Evolutionary conservation across 148 eudicot species (phyloP).

Genomic region (Rhododendron williamsianum): DNA sequence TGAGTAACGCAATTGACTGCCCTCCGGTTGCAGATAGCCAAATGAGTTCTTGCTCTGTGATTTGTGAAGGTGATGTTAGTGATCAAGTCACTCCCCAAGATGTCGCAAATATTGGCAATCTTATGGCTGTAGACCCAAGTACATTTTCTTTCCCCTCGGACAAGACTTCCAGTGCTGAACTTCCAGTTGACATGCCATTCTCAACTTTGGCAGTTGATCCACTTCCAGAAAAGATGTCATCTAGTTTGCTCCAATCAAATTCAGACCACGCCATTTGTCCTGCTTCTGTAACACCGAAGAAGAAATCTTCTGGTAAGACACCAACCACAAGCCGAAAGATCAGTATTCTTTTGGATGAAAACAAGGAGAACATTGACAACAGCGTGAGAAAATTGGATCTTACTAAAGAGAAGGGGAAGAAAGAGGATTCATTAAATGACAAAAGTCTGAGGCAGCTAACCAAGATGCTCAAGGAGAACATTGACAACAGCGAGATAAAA

Average conservation of each 20-base stretch:
- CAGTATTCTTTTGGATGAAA: slow-evolving; percentile 20
- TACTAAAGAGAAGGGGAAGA: slow-evolving; percentile 16
- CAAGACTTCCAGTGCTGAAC: not conserved
- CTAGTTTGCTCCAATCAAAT: not conserved
- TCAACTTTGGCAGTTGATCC: slow-evolving; percentile 6
- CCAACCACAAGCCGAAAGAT: slow-evolving; percentile 22
- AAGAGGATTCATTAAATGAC: slow-evolving; percentile 11
- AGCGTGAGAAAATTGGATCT: slow-evolving; percentile 15
- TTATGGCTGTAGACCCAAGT: not conserved
- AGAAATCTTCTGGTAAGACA: slow-evolving; percentile 25
- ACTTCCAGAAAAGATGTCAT: slow-evolving; percentile 8
- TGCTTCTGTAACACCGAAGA: not conserved
- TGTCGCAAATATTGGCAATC: not conserved
- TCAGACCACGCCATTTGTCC: not conserved
- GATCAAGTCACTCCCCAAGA: not conserved
- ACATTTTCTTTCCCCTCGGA: not conserved
- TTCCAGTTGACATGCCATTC: not conserved
- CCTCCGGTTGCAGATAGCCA: not conserved
- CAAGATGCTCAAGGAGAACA: slow-evolving; percentile 49
- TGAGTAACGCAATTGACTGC: not conserved
- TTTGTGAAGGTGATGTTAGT: not conserved
- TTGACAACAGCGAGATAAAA: slow-evolving; percentile 24
- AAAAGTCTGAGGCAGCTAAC: slow-evolving; percentile 49
- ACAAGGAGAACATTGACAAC: slow-evolving; percentile 49
- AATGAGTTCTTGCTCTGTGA: not conserved